Evolutionary conservation across 192 early-diverging fungal species (phyloP), one percentile per base, ranked within the genome.

Genomic region (Podila horticola): DNA sequence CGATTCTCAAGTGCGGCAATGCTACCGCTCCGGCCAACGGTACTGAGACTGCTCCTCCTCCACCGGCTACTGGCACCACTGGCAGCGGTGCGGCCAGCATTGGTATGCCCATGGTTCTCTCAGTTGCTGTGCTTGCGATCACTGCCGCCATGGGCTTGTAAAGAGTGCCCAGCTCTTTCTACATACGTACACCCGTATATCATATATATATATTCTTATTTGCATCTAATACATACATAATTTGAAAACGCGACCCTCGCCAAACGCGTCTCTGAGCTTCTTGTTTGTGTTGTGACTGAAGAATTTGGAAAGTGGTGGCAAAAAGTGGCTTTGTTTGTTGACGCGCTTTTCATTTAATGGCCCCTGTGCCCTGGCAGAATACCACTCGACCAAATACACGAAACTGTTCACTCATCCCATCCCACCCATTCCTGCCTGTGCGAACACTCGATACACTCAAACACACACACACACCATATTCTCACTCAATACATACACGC

Each of bases 1-100:
- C 24, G 20, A 5, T 69, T 15, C 11, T 68, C 15, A 48, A 69
- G 15, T 75, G 74, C 41, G 67, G 29, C 34, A 59, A 26, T 26
- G 19, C 52, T 0, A 34, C 45, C 15, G 52, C 45, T 34, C 33
- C 41, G 11, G 11, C 52, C 6, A 26, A 38, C 10, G 26, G 17
- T 26, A 55, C 45, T 20, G 9, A 51, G 29, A 38, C 34, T 26
- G 2, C 50, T 29, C 4, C 24, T 22, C 15, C 30, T 13, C 48
- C 51, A 28, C 17, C 19, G 8, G n/a, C 22, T 8, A 9, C 20
- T 22, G 52, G 22, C 24, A 2, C 52, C 19, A 4, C 52, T 24
- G 52, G 20, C 24, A 55, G 24, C 52, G 24, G 22, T 65, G 64
- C 24, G 0, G 64, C 22, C 61, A 55, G 24, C n/a, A 22, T 26